Base-by-base conservation (phyloP, 2,329 filamentous ascomycete genomes). In the Colletotrichum sp. region DNA sequence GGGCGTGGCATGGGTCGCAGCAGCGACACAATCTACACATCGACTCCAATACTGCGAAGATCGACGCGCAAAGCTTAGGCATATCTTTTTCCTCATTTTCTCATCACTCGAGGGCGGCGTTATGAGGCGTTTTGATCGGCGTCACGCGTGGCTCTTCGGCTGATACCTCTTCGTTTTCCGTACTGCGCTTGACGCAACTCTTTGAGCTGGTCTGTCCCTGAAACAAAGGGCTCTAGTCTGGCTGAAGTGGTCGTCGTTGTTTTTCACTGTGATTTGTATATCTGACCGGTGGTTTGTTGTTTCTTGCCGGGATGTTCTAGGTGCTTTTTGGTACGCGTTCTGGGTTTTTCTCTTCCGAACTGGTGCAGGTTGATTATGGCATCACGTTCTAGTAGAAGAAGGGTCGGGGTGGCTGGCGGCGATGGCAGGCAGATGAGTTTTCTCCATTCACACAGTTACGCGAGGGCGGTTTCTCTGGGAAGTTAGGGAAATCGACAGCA, bases 81-180 rank as follows among this genome's bases (percentile, higher is more conserved):
- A 30, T 28, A 34, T 52, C 30, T 74, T 60, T 36, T 32, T 61
- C 55, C 13, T 55, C 28, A 26, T 48, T 60, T 52, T 69, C 34
- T 61, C 30, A 21, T 75, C 66, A 67, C 55, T 75, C 61, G 66
- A 76, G 43, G 72, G 75, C 75, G 77, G 77, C 77, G 77, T 78
- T 78, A 36, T 67, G 61, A 52, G 77, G 75, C 71, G 77, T 71
- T 69, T 34, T 66, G 43, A 55, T 70, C n/a, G 75, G 77, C 77
- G 68, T 73, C 77, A 30, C 38, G 52, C 75, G 75, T 73, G 72
- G 60, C 72, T 72, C 67, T 69, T 65, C 58, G 66, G 43, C 75
- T 77, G 77, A 78, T 77, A 75, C 72, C 75, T 74, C 63, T 67
- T 66, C 55, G 64, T 32, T 63, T 57, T 48, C 26, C 26, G n/a